These are phyloP conservation scores for Soucietia sequanensis DNA, from an alignment of 805 yeast species.

Conservation along the genomic window DNA sequence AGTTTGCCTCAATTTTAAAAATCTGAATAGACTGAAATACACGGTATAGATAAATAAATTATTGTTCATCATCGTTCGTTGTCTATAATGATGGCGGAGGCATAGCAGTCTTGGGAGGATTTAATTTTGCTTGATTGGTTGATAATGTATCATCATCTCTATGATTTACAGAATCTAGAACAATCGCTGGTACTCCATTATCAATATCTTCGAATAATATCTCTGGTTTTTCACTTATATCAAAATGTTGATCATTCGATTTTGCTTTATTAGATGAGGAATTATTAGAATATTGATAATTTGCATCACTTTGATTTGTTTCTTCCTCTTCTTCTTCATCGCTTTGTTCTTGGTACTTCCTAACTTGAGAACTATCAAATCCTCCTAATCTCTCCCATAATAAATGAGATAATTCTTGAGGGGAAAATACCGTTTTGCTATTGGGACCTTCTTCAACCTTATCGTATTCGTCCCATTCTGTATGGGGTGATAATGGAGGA, in stretches of 20 bases:
- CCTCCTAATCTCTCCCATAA: conserved; percentile 47
- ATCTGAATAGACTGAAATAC: too few species aligned
- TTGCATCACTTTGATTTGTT: background rate
- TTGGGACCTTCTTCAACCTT: conserved; percentile 43
- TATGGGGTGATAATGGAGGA: conserved; percentile 45
- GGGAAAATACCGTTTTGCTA: conserved; percentile 31
- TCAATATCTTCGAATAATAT: conserved; percentile 36
- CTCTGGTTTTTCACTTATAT: conserved; percentile 31
- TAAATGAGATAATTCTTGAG: conserved; percentile 40
- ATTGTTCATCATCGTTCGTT: too few species aligned
- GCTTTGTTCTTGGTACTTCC: conserved; percentile 22
- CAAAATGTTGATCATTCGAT: too few species aligned
- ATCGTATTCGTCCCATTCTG: conserved; percentile 44
- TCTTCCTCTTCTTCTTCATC: conserved; percentile 5
- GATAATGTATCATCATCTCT: conserved; percentile 5
- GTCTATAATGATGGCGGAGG: too few species aligned
- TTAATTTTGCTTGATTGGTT: conserved; percentile 7
- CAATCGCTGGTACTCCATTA: conserved; percentile 41
- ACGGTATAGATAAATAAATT: too few species aligned
- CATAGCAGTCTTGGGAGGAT: conserved; percentile 28
- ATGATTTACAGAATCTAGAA: conserved; percentile 31
- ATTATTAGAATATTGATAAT: too few species aligned
- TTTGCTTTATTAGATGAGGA: too few species aligned
- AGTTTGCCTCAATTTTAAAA: too few species aligned
- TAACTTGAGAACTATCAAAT: conserved; percentile 31